Conservation (phyloP, 257 asterid species). For the Nicotiana obtusifolia region DNA sequence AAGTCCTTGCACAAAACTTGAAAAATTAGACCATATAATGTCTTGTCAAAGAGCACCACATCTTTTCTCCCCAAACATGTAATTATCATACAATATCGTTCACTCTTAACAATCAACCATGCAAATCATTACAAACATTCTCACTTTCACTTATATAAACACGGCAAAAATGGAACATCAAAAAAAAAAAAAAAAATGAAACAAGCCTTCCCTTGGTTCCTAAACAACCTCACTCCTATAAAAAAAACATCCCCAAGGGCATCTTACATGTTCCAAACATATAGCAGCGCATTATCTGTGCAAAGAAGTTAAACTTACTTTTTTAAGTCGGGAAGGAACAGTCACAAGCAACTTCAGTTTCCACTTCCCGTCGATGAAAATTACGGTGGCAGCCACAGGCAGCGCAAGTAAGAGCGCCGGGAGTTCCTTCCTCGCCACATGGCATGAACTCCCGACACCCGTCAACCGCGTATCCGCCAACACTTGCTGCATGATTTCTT, state of each 20-base stretch:
- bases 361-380: conserved; percentile 59
- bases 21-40: neutral
- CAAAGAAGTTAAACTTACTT: neutral
- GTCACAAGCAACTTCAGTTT: conserved; percentile 35
- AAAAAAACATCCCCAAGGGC: neutral
- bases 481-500: conserved; percentile 74
- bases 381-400: conserved; percentile 91
- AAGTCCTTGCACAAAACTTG: too few relatives aligned
- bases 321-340: neutral
- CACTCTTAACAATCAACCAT: neutral
- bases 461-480: conserved; percentile 87
- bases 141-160: neutral
- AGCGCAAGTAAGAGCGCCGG: conserved; percentile 61
- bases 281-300: neutral
- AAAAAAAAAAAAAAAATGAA: neutral
- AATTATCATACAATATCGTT: neutral
- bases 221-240: neutral
- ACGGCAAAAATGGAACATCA: neutral
- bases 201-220: neutral
- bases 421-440: conserved; percentile 18
- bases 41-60: neutral
- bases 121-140: neutral
- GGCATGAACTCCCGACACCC: conserved; percentile 96
- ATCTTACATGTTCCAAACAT: neutral
- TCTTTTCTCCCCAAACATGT: neutral